Percentiles rank a stretch among this genome's conserved stretches.
These are phyloP conservation scores for Colletotrichum endophyticum DNA, from an alignment of 2,329 filamentous ascomycete species.

Conservation along the genomic window DNA sequence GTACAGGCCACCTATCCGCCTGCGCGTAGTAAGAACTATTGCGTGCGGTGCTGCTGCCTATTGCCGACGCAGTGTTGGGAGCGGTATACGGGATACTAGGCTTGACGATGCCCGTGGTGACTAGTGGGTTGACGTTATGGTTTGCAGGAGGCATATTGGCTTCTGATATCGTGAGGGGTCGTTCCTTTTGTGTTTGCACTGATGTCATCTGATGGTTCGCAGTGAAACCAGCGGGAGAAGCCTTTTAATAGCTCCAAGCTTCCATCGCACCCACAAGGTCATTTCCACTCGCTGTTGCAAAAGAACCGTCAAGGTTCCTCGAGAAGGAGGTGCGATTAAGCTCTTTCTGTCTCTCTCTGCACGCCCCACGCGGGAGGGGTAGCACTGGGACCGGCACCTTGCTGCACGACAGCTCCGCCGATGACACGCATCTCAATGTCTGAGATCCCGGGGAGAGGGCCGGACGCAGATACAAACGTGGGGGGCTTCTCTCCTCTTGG, in stretches of 20 bases:
- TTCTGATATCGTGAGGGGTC: neutral
- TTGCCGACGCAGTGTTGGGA: fast-evolving
- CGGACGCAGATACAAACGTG: neutral
- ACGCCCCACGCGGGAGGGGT: neutral
- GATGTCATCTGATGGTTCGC: neutral
- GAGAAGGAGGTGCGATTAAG: neutral
- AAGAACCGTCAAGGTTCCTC: neutral
- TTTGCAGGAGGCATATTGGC: neutral
- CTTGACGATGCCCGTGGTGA: no score
- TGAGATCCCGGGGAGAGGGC: neutral
- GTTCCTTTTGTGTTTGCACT: neutral
- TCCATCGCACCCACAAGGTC: neutral
- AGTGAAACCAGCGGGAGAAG: neutral
- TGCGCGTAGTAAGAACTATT: neutral
- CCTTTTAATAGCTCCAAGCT: neutral
- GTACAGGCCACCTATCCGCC: neutral
- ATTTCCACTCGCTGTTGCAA: neutral
- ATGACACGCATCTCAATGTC: neutral
- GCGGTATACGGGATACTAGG: fast-evolving
- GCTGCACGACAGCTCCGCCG: neutral
- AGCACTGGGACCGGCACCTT: neutral
- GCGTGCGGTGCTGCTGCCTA: fast-evolving
- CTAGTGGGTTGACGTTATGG: neutral
- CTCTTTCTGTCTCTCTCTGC: neutral
- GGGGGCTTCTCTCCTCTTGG: neutral